phyloP scores from a whole-genome alignment of 73 alveolate species.

The Tetrahymena thermophila region DNA sequence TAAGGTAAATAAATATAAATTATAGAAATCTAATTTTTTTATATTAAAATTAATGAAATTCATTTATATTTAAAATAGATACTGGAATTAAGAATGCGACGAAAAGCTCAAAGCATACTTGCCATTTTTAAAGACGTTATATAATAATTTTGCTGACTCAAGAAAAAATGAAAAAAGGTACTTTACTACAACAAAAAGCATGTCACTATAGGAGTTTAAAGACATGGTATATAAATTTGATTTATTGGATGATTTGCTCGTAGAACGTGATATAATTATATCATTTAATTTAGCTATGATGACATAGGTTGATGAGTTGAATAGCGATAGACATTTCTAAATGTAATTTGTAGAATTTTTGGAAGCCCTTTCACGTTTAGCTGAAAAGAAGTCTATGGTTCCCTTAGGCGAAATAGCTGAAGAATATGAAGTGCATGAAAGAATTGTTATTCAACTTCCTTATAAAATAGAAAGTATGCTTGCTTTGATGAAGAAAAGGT shows the following conservation, averaged over 20 bases:
- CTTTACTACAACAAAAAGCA: neutral
- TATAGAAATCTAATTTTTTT: neutral
- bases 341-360: conserved; percentile 62
- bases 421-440: neutral
- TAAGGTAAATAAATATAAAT: neutral
- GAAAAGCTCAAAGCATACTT: neutral
- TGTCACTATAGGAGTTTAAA: conserved; percentile 54
- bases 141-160: neutral
- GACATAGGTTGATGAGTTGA: conserved; percentile 62
- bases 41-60: neutral
- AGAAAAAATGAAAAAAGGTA: neutral
- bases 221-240: conserved; percentile 23
- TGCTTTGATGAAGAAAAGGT: neutral
- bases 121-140: neutral
- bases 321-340: conserved; percentile 51
- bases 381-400: conserved; percentile 42
- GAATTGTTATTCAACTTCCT: neutral
- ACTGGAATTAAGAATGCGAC: neutral
- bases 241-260: conserved; percentile 39
- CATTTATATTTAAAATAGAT: neutral
- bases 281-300: conserved; percentile 59
- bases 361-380: conserved; percentile 72
- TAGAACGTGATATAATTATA: conserved; percentile 53
- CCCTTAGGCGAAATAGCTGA: neutral
- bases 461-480: neutral